Evolutionary conservation across 2,329 filamentous ascomycete species (phyloP).

Genomic region (Phaeosphaeria sp.): DNA sequence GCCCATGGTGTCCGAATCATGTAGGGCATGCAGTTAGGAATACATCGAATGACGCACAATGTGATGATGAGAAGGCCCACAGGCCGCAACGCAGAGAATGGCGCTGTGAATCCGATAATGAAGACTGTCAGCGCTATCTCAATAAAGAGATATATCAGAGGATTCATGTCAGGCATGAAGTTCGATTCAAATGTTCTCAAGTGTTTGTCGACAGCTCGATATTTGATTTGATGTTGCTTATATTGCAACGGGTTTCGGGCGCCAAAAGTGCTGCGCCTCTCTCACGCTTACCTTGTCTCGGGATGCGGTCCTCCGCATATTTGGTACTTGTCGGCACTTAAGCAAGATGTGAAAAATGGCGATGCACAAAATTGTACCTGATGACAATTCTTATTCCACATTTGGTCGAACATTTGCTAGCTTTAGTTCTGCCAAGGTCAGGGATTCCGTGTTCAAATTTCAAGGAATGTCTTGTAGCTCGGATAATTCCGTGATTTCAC

Average conservation of each 20-base stretch:
- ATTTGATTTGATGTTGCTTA: not conserved
- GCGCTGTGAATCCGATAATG: conserved; percentile 9
- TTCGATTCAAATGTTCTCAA: not conserved
- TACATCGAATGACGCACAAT: conserved; percentile 2
- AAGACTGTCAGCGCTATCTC: conserved; percentile 5
- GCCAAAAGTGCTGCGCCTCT: not conserved
- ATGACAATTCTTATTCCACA: too few relatives aligned
- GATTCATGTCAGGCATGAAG: conserved; percentile 12
- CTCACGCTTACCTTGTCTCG: not conserved
- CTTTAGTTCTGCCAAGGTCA: too few relatives aligned
- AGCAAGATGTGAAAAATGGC: too few relatives aligned
- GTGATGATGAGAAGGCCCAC: conserved; percentile 1
- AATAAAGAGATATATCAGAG: conserved; percentile 10
- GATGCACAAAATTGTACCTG: too few relatives aligned
- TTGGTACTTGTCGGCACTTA: too few relatives aligned
- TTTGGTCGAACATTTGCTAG: too few relatives aligned
- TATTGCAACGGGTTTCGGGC: not conserved
- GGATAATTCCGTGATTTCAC: too few relatives aligned
- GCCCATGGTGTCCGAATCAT: conserved; percentile 15
- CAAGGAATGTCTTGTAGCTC: too few relatives aligned
- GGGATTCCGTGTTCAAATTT: too few relatives aligned
- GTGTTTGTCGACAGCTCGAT: not conserved
- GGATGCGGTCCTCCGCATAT: not conserved
- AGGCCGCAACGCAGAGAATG: not conserved
- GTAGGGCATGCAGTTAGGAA: conserved; percentile 9